Conservation (phyloP, 495 filamentous ascomycete genomes). For the Hapsidospora chrysogenum region DNA sequence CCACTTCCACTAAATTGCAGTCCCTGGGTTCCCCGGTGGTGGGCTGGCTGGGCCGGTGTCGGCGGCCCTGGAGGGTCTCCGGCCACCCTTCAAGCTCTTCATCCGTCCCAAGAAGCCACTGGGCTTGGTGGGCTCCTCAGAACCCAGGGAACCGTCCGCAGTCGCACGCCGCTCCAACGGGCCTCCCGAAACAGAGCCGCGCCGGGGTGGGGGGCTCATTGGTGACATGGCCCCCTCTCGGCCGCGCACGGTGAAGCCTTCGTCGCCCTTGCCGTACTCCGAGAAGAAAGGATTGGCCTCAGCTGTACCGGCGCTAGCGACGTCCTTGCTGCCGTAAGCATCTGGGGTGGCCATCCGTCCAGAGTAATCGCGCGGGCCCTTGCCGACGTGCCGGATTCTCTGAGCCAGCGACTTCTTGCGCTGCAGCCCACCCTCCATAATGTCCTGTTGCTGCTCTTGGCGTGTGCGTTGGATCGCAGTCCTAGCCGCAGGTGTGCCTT, state of each 20-base stretch:
- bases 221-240: conserved; percentile 34
- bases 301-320: conserved; percentile 3
- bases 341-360: conserved; percentile 37
- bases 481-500: conserved; percentile 79
- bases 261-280: conserved; percentile 45
- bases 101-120: conserved; percentile 69
- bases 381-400: conserved; percentile 55
- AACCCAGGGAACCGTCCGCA: conserved; percentile 36
- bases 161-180: conserved; percentile 52
- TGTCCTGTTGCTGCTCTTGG: conserved; percentile 39
- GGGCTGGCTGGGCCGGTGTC: conserved; percentile 8
- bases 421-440: conserved; percentile 45
- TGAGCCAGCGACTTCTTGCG: conserved; percentile 92
- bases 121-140: conserved; percentile 22
- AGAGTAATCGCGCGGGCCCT: conserved; percentile 30
- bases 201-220: conserved; percentile 25
- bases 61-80: conserved; percentile 11
- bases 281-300: conserved; percentile 77
- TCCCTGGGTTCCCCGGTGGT: conserved; percentile 5
- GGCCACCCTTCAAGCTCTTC: conserved; percentile 63
- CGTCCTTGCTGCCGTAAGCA: not conserved
- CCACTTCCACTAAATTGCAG: conserved; percentile 8
- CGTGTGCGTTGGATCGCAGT: conserved; percentile 66
- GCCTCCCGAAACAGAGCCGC: conserved; percentile 8
- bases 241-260: conserved; percentile 20